Percentiles rank a stretch among this genome's conserved stretches.
These are phyloP conservation scores for Podila epicladia DNA, from an alignment of 192 early-diverging fungal species.

Conservation along the genomic window DNA sequence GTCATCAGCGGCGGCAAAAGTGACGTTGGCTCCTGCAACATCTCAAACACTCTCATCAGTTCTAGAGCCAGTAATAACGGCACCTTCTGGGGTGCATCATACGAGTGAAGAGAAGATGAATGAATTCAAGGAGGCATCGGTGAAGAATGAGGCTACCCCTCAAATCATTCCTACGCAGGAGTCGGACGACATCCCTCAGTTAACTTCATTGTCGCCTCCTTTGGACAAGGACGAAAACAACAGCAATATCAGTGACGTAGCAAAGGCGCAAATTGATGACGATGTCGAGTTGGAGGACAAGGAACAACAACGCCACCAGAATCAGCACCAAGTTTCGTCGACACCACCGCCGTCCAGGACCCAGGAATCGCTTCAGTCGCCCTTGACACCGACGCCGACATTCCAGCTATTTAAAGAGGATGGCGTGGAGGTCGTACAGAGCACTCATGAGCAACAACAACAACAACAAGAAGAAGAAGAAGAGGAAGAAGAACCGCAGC, in stretches of 20 bases:
- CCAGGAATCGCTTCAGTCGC: background rate
- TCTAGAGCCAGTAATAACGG: no score
- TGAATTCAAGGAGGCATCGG: background rate
- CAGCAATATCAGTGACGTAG: no score
- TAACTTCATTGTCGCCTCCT: background rate
- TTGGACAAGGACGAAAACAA: no score
- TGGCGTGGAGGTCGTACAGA: background rate
- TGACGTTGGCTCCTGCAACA: background rate
- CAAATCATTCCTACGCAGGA: background rate
- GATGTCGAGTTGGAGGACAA: background rate
- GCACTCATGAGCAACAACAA: background rate
- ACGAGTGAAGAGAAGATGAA: no score
- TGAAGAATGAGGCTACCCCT: background rate
- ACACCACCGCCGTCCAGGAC: background rate
- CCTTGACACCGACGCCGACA: background rate
- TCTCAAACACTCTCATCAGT: no score
- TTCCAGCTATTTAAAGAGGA: background rate
- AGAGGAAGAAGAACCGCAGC: background rate
- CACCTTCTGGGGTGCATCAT: no score
- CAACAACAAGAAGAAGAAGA: background rate
- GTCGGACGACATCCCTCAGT: background rate
- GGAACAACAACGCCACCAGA: background rate
- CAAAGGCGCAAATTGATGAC: background rate
- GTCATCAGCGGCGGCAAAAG: background rate
- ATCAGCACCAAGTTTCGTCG: background rate